A percentile compares a stretch with the other conserved stretches of the same genome.
Evolutionary conservation across 768 basidiomycete species (phyloP).

Genomic region (Suillus lakei): DNA sequence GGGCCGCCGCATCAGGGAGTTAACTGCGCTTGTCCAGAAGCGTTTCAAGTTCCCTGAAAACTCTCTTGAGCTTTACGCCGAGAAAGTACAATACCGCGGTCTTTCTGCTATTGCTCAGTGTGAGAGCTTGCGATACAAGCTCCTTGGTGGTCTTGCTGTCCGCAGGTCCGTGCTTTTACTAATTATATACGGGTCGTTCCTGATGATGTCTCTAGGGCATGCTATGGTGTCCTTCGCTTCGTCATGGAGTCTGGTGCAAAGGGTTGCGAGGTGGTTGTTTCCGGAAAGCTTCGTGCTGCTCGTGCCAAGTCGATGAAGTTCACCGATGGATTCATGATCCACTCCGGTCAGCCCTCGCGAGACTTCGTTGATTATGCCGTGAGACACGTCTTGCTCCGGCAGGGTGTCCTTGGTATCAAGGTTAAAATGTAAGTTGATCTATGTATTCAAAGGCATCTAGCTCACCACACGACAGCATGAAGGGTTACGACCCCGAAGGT

Average conservation of each 20-base stretch:
- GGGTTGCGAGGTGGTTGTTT: slow-evolving; percentile 99
- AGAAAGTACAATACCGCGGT: slow-evolving; percentile 98
- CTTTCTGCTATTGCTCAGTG: slow-evolving; percentile 98
- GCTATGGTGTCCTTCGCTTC: slow-evolving; percentile 99
- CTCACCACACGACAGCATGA: slow-evolving; percentile 72
- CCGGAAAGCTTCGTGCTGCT: slow-evolving; percentile 98
- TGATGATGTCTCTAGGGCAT: slow-evolving; percentile 59
- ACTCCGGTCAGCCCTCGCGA: slow-evolving; percentile 95
- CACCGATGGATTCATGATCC: slow-evolving; percentile 99
- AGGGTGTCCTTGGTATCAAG: slow-evolving; percentile 99
- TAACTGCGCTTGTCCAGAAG: slow-evolving; percentile 98
- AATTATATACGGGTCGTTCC: slow-evolving; percentile 3
- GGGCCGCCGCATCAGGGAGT: slow-evolving; percentile 98
- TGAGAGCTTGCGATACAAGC: slow-evolving; percentile 98
- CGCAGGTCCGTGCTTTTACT: slow-evolving; percentile 60
- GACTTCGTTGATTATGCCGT: slow-evolving; percentile 99
- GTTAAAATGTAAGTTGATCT: slow-evolving; percentile 86
- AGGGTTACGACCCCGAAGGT: slow-evolving; percentile 93
- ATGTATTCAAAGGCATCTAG: neutral
- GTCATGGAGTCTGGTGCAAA: slow-evolving; percentile 99
- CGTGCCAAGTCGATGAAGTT: slow-evolving; percentile 99
- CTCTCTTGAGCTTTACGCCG: slow-evolving; percentile 97
- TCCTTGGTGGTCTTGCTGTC: slow-evolving; percentile 98
- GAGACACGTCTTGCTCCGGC: slow-evolving; percentile 95
- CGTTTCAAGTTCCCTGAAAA: slow-evolving; percentile 99